These are phyloP conservation scores for Russula ochroleuca DNA, from an alignment of 768 basidiomycete species.

Conservation along the genomic window DNA sequence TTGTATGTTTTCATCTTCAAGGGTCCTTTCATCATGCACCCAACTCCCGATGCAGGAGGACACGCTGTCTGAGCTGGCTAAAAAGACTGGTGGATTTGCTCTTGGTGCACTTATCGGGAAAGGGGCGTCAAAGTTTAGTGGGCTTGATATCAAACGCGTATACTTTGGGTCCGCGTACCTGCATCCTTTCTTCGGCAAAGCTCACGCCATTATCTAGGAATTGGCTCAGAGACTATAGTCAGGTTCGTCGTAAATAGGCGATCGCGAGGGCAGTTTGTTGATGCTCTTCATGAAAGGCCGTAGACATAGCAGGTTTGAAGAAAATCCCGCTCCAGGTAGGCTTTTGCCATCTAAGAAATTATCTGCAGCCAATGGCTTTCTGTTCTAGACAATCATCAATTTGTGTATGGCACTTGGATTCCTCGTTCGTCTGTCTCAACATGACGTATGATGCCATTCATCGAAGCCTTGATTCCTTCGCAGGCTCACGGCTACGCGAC, in stretches of 20 bases:
- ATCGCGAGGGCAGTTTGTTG: not conserved
- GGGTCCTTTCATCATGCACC: not conserved
- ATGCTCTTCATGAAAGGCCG: slow-evolving; percentile 46
- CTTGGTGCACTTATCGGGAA: slow-evolving; percentile 53
- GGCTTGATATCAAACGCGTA: slow-evolving; percentile 78
- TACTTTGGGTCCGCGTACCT: slow-evolving; percentile 63
- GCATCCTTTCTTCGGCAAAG: not conserved
- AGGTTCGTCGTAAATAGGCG: slow-evolving; percentile 37
- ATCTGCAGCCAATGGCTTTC: not conserved
- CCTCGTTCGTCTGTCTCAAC: slow-evolving; percentile 45
- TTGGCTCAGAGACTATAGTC: slow-evolving; percentile 87
- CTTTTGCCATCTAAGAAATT: not conserved
- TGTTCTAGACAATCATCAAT: slow-evolving; percentile 73
- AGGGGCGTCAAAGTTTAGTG: slow-evolving; percentile 63
- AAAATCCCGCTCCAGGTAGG: slow-evolving; percentile 63
- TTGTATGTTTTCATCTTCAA: slow-evolving; percentile 39
- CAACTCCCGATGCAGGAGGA: slow-evolving; percentile 55
- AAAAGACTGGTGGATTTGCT: slow-evolving; percentile 55
- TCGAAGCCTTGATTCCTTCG: not conserved
- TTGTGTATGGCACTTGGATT: slow-evolving; percentile 89
- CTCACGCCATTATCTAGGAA: slow-evolving; percentile 43
- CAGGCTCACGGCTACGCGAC: slow-evolving; percentile 81
- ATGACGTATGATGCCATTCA: not conserved
- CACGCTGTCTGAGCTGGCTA: slow-evolving; percentile 54
- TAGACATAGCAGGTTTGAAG: slow-evolving; percentile 77